These are phyloP conservation scores for Lichtheimia ornata DNA, from an alignment of 371 early-diverging fungal genomes.

Conservation along the genomic window DNA sequence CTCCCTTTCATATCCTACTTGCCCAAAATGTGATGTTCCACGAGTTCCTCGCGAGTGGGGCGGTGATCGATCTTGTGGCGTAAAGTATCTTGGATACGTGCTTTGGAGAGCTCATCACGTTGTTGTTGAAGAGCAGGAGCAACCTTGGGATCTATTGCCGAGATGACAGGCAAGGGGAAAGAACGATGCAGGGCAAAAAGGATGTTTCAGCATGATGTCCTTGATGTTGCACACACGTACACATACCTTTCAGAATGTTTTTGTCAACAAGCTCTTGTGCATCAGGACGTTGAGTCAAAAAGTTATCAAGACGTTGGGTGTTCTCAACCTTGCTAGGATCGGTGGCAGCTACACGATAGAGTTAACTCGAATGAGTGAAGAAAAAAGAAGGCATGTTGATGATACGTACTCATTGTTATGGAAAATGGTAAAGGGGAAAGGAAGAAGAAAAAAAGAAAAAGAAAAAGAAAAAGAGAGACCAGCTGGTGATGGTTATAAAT, in stretches of 20 bases:
- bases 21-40: constrained; percentile 70
- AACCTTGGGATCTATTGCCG: constrained; percentile 38
- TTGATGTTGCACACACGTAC: background rate
- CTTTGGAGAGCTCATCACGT: constrained; percentile 55
- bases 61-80: constrained; percentile 74
- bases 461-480: constrained; percentile 3
- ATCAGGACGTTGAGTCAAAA: constrained; percentile 61
- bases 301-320: constrained; percentile 39
- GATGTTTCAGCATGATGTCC: constrained; percentile 2
- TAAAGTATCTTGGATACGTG: constrained; percentile 66
- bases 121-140: constrained; percentile 69
- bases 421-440: background rate
- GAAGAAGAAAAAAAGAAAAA: background rate
- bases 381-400: background rate
- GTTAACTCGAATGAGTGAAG: no score
- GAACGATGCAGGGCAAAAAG: constrained; percentile 4
- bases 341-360: constrained; percentile 8
- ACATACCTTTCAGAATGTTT: constrained; percentile 67
- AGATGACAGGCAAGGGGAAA: background rate
- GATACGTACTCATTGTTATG: background rate
- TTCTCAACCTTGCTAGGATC: constrained; percentile 10
- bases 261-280: constrained; percentile 72
- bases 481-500: background rate
- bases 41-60: constrained; percentile 69
- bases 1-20: constrained; percentile 11